A percentile compares a stretch with the other conserved stretches of the same genome.
Conservation (phyloP, 768 basidiomycete species). For the Neoboletus subvelutipes region DNA sequence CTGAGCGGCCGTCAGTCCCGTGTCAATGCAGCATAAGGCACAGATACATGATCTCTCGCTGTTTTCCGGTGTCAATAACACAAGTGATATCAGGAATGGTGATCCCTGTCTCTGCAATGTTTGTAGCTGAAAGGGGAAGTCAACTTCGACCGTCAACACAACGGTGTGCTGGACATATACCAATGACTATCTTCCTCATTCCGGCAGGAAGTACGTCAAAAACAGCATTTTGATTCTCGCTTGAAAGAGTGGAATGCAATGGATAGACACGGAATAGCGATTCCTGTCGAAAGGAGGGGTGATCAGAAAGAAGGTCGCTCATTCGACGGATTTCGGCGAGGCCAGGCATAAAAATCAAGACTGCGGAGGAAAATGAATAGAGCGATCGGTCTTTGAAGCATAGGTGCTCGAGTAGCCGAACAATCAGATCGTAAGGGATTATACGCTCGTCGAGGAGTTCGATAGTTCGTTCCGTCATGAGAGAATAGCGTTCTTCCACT, state of each 20-base stretch:
- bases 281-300: constrained; percentile 64
- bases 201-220: constrained; percentile 85
- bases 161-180: constrained; percentile 40
- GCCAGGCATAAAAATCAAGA: constrained; percentile 93
- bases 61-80: constrained; percentile 92
- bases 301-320: constrained; percentile 77
- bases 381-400: constrained; percentile 66
- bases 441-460: constrained; percentile 84
- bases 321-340: constrained; percentile 90
- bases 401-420: constrained; percentile 76
- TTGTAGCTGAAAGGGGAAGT: constrained; percentile 57
- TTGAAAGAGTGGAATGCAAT: constrained; percentile 90
- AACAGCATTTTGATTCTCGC: constrained; percentile 85
- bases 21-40: not conserved
- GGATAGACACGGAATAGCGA: constrained; percentile 75
- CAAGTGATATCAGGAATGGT: constrained; percentile 98
- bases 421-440: constrained; percentile 89
- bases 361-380: constrained; percentile 65
- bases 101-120: constrained; percentile 96
- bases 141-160: not conserved
- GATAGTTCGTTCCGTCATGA: constrained; percentile 70
- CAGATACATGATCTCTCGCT: constrained; percentile 84
- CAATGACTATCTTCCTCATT: constrained; percentile 90
- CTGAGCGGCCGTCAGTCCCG: constrained; percentile 36
- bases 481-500: constrained; percentile 79